A percentile compares a stretch with the other conserved stretches of the same genome.
phyloP scores from a whole-genome alignment of 441 rosid genomes.

The Adansonia rubrostipa region DNA sequence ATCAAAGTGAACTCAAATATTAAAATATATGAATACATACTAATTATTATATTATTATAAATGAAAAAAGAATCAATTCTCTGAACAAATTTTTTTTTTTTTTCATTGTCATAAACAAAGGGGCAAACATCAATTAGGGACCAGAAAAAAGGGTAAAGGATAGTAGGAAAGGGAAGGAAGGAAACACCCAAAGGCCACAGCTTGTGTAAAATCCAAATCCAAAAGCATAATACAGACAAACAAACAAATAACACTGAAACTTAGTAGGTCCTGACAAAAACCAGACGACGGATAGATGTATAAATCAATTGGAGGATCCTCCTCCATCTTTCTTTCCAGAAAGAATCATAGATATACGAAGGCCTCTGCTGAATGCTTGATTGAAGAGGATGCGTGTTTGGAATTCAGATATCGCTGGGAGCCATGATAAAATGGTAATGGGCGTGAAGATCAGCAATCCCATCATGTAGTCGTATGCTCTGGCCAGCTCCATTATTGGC shows the following conservation, averaged over 20 bases:
- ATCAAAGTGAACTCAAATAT: not conserved
- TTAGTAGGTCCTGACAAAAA: not conserved
- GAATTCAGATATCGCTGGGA: conserved; percentile 88
- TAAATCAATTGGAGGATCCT: conserved; percentile 9
- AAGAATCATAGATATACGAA: conserved; percentile 88
- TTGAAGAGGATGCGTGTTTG: conserved; percentile 94
- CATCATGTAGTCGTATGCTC: conserved; percentile 78
- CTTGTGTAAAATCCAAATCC: not conserved
- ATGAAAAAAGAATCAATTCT: conserved; percentile 1
- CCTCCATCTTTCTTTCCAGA: conserved; percentile 48
- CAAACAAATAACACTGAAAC: not conserved
- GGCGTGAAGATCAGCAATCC: conserved; percentile 86
- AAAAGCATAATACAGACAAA: conserved; percentile 7
- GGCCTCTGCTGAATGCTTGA: conserved; percentile 96
- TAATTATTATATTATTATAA: not conserved
- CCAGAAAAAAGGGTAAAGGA: not conserved
- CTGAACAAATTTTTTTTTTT: not conserved
- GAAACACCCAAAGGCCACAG: not conserved
- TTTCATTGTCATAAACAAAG: conserved; percentile 7
- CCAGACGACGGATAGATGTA: not conserved
- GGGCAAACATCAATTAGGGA: not conserved
- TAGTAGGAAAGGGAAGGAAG: not conserved
- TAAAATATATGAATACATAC: not conserved
- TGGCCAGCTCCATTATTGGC: conserved; percentile 71
- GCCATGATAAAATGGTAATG: conserved; percentile 89